Evolutionary conservation across 202 grass and related monocot genomes (phyloP), one percentile per base, ranked within the genome.

Genomic region (Zoysia matrella): DNA sequence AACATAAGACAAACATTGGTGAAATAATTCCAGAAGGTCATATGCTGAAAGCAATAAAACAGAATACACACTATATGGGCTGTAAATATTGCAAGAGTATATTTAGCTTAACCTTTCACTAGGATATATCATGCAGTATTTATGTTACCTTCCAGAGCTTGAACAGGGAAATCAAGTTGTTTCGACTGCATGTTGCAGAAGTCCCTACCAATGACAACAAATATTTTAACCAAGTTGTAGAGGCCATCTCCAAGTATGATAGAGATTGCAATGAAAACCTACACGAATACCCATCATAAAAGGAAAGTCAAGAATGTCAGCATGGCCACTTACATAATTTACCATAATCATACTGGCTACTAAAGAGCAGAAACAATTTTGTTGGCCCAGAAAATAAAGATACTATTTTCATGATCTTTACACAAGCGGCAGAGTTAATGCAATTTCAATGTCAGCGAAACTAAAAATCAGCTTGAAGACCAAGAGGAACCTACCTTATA

Each of bases 221-320:
- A 76, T 51, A 94, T 91, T 65, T 94, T 92, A 72, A 93, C 64
- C 73, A 98, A 93, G 76, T 98, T 98, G 71, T 98, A 98, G 52
- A 98, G 84, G 15, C 95, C 95, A 86, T 98, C 90, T 78, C 95
- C 95, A 67, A 97, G 85, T 86, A 97, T 97, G 68, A 97, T 84
- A 82, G 95, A 91, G 64, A 97, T 93, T 39, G 90, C 90, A 69
- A 94, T 53, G 65, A 91, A 93, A 76, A 98, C 95, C 95, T 98
- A 79, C 71, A 81, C 12, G 30, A 30, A 72, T 52, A 85, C 3
- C 52, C 43, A 71, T 64, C 43, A 56, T 49, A 74, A 74, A 53
- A 74, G 10, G 70, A 64, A 80, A 80, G 69, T 69, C 54, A 71
- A 75, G 14, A 56, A 53, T 75, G 1, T 14, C 2, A 22, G 13